Conservation (phyloP, 768 basidiomycete species). For the Dentipellis fragilis region DNA sequence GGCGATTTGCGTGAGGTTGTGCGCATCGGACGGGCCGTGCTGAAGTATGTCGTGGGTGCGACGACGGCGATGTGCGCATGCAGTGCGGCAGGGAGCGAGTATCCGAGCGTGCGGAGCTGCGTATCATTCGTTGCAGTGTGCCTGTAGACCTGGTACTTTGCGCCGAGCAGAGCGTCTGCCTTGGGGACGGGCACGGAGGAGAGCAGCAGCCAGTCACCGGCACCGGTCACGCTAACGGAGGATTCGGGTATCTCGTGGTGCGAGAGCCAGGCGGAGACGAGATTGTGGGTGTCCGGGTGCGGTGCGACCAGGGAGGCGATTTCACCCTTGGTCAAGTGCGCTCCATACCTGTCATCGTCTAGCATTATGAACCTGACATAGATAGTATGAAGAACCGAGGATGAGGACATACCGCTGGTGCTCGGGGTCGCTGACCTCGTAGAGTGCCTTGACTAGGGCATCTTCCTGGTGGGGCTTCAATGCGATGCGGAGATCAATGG, state of each 20-base stretch:
- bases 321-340: background rate
- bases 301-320: slow-evolving; percentile 1
- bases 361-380: too few species aligned
- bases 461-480: background rate
- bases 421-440: background rate
- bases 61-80: slow-evolving; percentile 48
- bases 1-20: slow-evolving; percentile 28
- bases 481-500: background rate
- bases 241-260: background rate
- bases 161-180: slow-evolving; percentile 48
- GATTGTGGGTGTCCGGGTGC: background rate
- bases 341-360: background rate
- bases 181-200: slow-evolving; percentile 38
- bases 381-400: too few species aligned
- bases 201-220: slow-evolving; percentile 41
- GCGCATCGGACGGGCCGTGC: slow-evolving; percentile 42
- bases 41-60: slow-evolving; percentile 52
- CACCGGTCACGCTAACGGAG: background rate
- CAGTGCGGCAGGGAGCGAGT: slow-evolving; percentile 45
- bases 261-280: background rate
- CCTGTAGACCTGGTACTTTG: slow-evolving; percentile 45
- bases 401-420: background rate
- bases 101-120: slow-evolving; percentile 45
- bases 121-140: slow-evolving; percentile 36
- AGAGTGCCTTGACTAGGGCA: background rate